A percentile compares a stretch with the other conserved stretches of the same genome.
Evolutionary conservation across 1,284 basidiomycete genomes (phyloP).

Genomic region (Puccinia triticina): DNA sequence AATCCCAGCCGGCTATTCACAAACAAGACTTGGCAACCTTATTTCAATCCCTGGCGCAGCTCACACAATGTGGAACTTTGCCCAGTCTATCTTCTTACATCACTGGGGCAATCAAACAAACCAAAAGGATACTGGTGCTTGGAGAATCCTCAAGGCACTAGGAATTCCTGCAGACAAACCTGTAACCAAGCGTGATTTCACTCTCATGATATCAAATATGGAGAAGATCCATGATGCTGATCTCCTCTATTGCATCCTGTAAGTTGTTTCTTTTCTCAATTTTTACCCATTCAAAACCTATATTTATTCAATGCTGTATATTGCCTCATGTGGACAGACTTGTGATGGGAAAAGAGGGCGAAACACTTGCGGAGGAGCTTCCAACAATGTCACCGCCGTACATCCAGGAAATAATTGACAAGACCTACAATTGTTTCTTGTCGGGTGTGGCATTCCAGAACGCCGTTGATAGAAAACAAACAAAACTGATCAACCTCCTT

Average conservation of each 20-base stretch:
- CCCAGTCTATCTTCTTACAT: background rate
- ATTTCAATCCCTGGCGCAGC: conserved; percentile 26
- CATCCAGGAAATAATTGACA: conserved; percentile 14
- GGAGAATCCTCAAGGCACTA: background rate
- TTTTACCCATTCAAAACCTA: no score
- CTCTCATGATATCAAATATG: conserved; percentile 20
- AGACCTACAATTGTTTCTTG: background rate
- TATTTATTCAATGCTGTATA: background rate
- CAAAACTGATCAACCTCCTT: background rate
- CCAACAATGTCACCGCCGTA: background rate
- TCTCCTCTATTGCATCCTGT: conserved; percentile 19
- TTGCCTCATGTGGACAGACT: background rate
- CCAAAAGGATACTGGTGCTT: background rate
- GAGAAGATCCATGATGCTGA: conserved; percentile 14
- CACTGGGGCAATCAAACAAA: conserved; percentile 16
- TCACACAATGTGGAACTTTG: conserved; percentile 37
- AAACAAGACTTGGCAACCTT: conserved; percentile 1
- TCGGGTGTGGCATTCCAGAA: background rate
- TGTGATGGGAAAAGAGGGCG: background rate
- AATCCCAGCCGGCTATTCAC: background rate
- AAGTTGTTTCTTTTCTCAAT: background rate
- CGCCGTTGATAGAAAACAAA: background rate
- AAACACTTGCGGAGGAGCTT: background rate
- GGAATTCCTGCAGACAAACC: conserved; percentile 1
- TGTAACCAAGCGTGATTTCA: conserved; percentile 17